Evolutionary conservation across 768 basidiomycete species (phyloP).

Genomic region (Atractiella rhizophila): DNA sequence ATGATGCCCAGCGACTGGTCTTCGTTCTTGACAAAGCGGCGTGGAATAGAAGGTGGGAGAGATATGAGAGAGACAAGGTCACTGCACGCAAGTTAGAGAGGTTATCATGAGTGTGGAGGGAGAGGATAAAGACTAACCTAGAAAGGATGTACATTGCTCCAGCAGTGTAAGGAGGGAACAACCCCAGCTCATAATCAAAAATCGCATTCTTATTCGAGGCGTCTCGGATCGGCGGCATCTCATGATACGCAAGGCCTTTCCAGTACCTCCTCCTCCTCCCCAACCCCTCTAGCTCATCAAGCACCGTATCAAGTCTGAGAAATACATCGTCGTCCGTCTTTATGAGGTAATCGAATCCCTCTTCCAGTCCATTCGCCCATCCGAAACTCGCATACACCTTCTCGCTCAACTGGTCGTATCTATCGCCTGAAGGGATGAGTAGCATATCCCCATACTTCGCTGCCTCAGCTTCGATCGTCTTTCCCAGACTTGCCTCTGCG

Average conservation of each 20-base stretch:
- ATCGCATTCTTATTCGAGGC: constrained; percentile 11
- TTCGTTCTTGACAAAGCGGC: constrained; percentile 8
- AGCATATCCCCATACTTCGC: constrained; percentile 7
- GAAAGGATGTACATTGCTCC: constrained; percentile 10
- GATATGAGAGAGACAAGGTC: constrained; percentile 12
- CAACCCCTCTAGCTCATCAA: constrained; percentile 6
- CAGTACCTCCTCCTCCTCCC: constrained; percentile 9
- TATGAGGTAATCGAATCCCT: constrained; percentile 11
- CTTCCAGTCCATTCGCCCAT: constrained; percentile 6
- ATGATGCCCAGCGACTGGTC: constrained; percentile 9
- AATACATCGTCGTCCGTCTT: constrained; percentile 13
- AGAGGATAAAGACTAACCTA: too few species aligned
- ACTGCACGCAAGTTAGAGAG: too few species aligned
- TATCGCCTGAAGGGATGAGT: constrained; percentile 6
- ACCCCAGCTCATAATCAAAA: constrained; percentile 6
- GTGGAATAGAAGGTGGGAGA: neutral
- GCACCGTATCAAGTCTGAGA: constrained; percentile 7
- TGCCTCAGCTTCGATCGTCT: constrained; percentile 10
- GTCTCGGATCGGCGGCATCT: constrained; percentile 7
- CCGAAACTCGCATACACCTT: constrained; percentile 7
- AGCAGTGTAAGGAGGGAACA: constrained; percentile 11
- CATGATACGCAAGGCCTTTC: constrained; percentile 11
- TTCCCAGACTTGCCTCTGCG: neutral
- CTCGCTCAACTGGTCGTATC: neutral
- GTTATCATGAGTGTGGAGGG: too few species aligned